Evolutionary conservation across 2,329 filamentous ascomycete species (phyloP), one percentile per base, ranked within the genome.

Genomic region (Corynespora cassiicola): DNA sequence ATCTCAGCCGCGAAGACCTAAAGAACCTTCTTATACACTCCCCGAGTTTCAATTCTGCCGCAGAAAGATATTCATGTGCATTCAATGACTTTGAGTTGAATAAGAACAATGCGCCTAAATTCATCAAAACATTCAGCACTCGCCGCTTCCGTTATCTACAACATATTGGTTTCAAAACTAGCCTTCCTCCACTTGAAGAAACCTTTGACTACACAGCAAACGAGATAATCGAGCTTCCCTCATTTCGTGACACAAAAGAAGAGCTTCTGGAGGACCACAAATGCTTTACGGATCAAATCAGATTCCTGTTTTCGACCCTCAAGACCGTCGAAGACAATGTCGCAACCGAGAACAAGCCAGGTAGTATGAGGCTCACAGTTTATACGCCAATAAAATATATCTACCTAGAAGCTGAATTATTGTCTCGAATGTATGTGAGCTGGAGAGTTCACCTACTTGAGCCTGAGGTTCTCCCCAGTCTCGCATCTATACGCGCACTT

Each of bases 231-330:
- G n/a, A n/a, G n/a, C n/a, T n/a, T n/a, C n/a, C n/a, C n/a, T n/a
- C n/a, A n/a, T n/a, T n/a, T n/a, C 20, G 31, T 14, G 22, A 34
- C 21, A 17, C 22, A 7, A 16, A 25, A 17, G 36, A 47, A 6
- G 42, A 50, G 25, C 31, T 47, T 7, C 23, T 17, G 20, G 24
- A 41, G 16, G 40, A 41, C 12, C 47, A 55, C 26, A 23, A 45
- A 21, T 7, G 5, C 6, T 51, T 51, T 25, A 53, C 45, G 11
- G 21, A 36, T 15, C 37, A 51, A 22, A 34, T 53, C 7, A 27
- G 31, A 1, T 29, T 31, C 14, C 24, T 53, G 5, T 53, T 49
- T 20, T 14, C 15, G 11, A 40, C 38, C 8, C n/a, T 50, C 7
- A 43, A 42, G 25, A 18, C 22, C 3, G n/a, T 45, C 7, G 50